Evolutionary conservation across 2,329 filamentous ascomycete species (phyloP).

Genomic region (Dactylonectria estremocensis): DNA sequence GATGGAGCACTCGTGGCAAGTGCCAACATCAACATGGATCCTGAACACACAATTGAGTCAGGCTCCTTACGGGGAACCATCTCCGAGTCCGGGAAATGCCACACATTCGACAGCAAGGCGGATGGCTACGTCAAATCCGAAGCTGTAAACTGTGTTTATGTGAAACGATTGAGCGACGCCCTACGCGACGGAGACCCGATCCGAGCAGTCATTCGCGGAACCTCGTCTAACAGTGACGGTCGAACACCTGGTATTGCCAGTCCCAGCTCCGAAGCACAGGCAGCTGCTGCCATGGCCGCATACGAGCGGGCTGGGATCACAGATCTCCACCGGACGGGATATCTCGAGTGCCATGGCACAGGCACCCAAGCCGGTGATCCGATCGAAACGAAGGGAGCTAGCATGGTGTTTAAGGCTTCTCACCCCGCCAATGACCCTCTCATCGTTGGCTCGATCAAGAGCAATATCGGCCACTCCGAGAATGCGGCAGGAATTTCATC

Average conservation of each 20-base stretch:
- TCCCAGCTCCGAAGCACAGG: constrained; percentile 51
- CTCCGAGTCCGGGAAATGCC: constrained; percentile 45
- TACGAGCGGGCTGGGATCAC: constrained; percentile 48
- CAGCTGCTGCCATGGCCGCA: constrained; percentile 47
- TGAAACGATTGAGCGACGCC: constrained; percentile 62
- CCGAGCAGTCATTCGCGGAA: constrained; percentile 51
- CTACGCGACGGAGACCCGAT: constrained; percentile 59
- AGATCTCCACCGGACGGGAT: constrained; percentile 45
- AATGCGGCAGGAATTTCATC: constrained; percentile 48
- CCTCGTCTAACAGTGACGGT: constrained; percentile 51
- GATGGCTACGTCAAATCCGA: constrained; percentile 64
- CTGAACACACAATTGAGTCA: constrained; percentile 61
- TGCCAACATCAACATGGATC: constrained; percentile 60
- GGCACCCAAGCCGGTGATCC: constrained; percentile 58
- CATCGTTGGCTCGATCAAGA: constrained; percentile 52
- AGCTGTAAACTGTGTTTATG: constrained; percentile 57
- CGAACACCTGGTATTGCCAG: constrained; percentile 54
- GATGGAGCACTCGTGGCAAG: constrained; percentile 55
- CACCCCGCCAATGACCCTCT: constrained; percentile 34
- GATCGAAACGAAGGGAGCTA: constrained; percentile 51
- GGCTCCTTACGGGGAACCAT: constrained; percentile 56
- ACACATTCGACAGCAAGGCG: constrained; percentile 55
- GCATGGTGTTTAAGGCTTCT: constrained; percentile 42
- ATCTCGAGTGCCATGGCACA: constrained; percentile 59
- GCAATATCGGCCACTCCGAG: constrained; percentile 53